Conservation (phyloP, 371 early-diverging fungal genomes). For the Lichtheimia corymbifera region DNA sequence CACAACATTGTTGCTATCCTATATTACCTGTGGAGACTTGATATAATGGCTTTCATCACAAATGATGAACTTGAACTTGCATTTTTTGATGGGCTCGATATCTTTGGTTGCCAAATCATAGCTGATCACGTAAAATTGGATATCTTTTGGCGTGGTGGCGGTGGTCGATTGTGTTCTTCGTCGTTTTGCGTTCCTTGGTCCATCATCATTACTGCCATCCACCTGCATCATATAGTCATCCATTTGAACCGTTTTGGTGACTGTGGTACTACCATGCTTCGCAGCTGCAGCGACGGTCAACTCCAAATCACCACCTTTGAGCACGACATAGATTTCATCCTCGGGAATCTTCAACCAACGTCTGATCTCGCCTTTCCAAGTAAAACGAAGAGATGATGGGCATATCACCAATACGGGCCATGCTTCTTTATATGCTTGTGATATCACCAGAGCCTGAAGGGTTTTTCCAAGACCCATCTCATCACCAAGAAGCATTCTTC, state of each 20-base stretch:
- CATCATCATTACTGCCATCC: too few species aligned
- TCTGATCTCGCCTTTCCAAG: constrained; percentile 56
- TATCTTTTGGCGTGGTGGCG: background rate
- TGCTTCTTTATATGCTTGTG: constrained; percentile 46
- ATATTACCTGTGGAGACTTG: constrained; percentile 44
- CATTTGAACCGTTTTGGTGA: too few species aligned
- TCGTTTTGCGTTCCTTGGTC: too few species aligned
- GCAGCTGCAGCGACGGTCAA: background rate
- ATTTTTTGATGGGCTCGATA: constrained; percentile 32
- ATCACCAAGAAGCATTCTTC: constrained; percentile 85
- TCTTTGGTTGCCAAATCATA: constrained; percentile 39
- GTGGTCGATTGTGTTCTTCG: too few species aligned
- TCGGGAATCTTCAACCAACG: constrained; percentile 45
- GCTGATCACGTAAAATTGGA: constrained; percentile 41
- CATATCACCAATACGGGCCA: constrained; percentile 69
- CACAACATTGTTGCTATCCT: background rate
- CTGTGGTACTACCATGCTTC: background rate
- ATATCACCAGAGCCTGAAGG: constrained; percentile 82
- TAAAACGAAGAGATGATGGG: constrained; percentile 52
- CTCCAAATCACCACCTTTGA: constrained; percentile 11
- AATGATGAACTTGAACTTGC: constrained; percentile 29
- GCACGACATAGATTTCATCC: constrained; percentile 34
- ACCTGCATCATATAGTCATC: too few species aligned
- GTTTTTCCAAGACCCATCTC: constrained; percentile 98
- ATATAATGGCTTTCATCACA: constrained; percentile 59